Evolutionary conservation across 805 yeast genomes (phyloP).

Genomic region (Teunomyces aglyptinius): DNA sequence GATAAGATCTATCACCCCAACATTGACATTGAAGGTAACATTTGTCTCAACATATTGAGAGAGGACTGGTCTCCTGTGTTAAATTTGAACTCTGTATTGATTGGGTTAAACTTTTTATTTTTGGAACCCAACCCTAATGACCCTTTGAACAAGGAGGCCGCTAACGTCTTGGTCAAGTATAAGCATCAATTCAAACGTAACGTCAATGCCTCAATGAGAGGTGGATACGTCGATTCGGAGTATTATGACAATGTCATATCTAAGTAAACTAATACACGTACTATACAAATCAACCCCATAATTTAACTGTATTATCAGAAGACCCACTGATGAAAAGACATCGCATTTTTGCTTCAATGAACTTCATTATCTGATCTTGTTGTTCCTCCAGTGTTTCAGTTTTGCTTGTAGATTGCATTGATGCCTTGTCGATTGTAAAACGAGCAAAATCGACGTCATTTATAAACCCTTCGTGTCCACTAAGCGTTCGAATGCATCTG

Average conservation of each 20-base stretch:
- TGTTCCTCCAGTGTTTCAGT: conserved; percentile 19
- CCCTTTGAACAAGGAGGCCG: conserved; percentile 91
- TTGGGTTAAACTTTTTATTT: conserved; percentile 83
- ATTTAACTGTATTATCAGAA: conserved; percentile 51
- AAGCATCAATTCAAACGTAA: conserved; percentile 47
- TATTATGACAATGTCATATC: conserved; percentile 9
- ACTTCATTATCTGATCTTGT: conserved; percentile 21
- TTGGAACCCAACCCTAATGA: conserved; percentile 90
- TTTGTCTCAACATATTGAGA: conserved; percentile 84
- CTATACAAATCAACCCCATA: conserved; percentile 46
- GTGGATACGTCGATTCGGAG: conserved; percentile 51
- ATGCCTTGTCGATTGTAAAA: conserved; percentile 23
- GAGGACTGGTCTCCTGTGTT: conserved; percentile 97
- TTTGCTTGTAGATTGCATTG: conserved; percentile 1
- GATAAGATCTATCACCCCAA: conserved; percentile 89
- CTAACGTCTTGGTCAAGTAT: conserved; percentile 46
- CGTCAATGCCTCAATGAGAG: conserved; percentile 67
- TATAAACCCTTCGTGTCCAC: conserved; percentile 74
- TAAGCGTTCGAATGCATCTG: conserved; percentile 45
- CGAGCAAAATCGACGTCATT: conserved; percentile 58
- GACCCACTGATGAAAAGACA: conserved; percentile 65
- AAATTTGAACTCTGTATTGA: conserved; percentile 73
- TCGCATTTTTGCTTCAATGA: conserved; percentile 50
- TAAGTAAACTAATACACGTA: conserved; percentile 3
- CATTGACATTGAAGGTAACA: conserved; percentile 85